Percentiles rank a stretch among this genome's conserved stretches.
Evolutionary conservation across 2,329 filamentous ascomycete species (phyloP).

Genomic region (Neonectria coccinea): DNA sequence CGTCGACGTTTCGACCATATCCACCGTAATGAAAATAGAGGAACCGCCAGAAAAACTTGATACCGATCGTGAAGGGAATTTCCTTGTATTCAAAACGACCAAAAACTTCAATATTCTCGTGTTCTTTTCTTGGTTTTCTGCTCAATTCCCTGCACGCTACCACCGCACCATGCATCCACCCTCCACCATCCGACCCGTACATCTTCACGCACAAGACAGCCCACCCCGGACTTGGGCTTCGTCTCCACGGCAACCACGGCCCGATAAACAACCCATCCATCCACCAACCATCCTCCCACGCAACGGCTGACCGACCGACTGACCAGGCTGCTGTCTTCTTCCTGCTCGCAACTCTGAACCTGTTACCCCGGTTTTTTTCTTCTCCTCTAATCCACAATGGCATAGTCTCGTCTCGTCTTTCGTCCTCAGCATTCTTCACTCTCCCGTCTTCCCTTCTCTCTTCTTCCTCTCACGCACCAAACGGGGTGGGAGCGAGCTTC

Average conservation of each 20-base stretch:
- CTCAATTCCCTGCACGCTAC: slow-evolving; percentile 16
- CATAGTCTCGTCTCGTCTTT: slow-evolving; percentile 33
- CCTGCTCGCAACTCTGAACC: slow-evolving; percentile 29
- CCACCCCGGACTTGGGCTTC: background rate
- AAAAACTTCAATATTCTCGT: background rate
- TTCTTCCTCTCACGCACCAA: slow-evolving; percentile 27
- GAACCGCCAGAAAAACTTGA: background rate
- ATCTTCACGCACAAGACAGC: slow-evolving; percentile 40
- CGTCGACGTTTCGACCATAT: background rate
- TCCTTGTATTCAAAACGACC: background rate
- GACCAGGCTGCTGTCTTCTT: slow-evolving; percentile 17
- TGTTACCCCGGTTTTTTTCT: slow-evolving; percentile 38
- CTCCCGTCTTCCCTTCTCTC: slow-evolving; percentile 28
- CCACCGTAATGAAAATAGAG: background rate
- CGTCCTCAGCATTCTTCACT: slow-evolving; percentile 30
- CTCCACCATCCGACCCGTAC: slow-evolving; percentile 9
- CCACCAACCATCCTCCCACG: slow-evolving; percentile 17
- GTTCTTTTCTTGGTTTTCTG: slow-evolving; percentile 13
- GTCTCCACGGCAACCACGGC: slow-evolving; percentile 43
- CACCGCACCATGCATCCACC: slow-evolving; percentile 15
- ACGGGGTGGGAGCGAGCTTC: slow-evolving; percentile 27
- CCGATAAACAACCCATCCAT: slow-evolving; percentile 42
- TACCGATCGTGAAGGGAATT: background rate
- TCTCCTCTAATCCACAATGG: slow-evolving; percentile 38
- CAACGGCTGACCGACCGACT: slow-evolving; percentile 41